Evolutionary conservation across 2,329 filamentous ascomycete species (phyloP), one percentile per base, ranked within the genome.

Genomic region (Fusarium brevicatenulatum): DNA sequence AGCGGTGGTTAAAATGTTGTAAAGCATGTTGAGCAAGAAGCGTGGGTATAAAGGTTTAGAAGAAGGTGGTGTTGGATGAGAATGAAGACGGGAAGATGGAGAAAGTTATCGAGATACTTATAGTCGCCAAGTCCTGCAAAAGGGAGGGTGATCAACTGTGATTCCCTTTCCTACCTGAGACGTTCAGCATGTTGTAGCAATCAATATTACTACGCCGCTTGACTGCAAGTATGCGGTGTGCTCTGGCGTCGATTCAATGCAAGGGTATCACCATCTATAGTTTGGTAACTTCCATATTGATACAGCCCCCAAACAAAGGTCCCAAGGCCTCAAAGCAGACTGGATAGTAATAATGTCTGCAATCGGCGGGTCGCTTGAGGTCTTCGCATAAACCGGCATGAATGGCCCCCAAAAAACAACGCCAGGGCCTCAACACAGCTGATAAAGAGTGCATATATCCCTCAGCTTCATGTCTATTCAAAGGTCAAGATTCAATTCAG

Each of bases 181-280:
- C 30, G 11, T 32, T n/a, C n/a, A n/a, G n/a, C n/a, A n/a, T 8
- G 19, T 0, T 28, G 34, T 18, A 12, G 2, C 9, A 12, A 12
- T 21, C 18, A n/a, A 28, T 18, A 16, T 16, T 10, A n/a, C 50
- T 18, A 21, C 23, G 50, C 5, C 50, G 13, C 34, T n/a, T 6
- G 4, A 2, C 1, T 37, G 19, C 34, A 54, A 28, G 25, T 13
- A 54, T 25, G 7, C 5, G 36, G n/a, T 9, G 23, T 30, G 9
- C 12, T 39, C 7, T 1, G 9, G 9, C 13, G 7, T n/a, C 13
- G 3, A 11, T 54, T 39, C 3, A 12, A 18, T 30, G 34, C 18
- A 0, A 36, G 18, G 4, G 6, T 37, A 5, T 28, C 18, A 3
- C 1, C 1, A 11, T 21, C 4, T 5, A 2, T 3, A 1, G 9